Evolutionary conservation across 352 stramenopile genomes (phyloP).

Genomic region (Phytopythium litorale): DNA sequence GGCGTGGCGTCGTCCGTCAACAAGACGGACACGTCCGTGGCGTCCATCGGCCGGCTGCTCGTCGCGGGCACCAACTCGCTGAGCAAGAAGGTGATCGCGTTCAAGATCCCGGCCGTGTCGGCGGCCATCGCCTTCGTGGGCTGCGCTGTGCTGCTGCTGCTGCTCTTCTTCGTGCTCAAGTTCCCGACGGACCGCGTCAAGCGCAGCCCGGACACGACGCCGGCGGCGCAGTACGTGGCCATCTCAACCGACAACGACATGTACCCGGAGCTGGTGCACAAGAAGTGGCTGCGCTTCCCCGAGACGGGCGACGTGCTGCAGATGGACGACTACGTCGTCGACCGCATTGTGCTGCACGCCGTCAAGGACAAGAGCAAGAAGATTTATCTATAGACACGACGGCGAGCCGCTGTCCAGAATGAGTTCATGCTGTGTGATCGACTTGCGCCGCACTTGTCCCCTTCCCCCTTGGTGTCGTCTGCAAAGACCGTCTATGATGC

Average conservation of each 20-base stretch:
- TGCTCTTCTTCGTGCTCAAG: conserved; percentile 14
- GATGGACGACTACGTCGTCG: conserved; percentile 9
- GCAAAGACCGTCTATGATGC: background rate
- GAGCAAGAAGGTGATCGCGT: conserved; percentile 24
- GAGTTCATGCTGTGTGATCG: background rate
- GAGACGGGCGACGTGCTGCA: conserved; percentile 10
- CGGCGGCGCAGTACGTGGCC: conserved; percentile 6
- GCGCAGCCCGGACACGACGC: conserved; percentile 5
- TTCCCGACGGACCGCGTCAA: conserved; percentile 13
- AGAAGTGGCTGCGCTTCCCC: conserved; percentile 18
- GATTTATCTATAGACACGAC: conserved; percentile 7
- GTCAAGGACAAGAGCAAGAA: conserved; percentile 10
- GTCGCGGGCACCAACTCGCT: conserved; percentile 11
- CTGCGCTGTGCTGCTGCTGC: conserved; percentile 2
- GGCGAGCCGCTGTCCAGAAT: background rate
- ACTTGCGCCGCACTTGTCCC: background rate
- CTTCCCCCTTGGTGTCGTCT: no score
- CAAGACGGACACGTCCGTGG: conserved; percentile 7
- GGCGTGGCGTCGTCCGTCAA: conserved; percentile 27
- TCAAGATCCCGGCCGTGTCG: conserved; percentile 21
- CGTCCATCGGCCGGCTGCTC: conserved; percentile 1
- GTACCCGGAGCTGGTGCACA: conserved; percentile 8
- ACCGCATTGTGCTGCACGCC: conserved; percentile 18
- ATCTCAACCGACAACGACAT: conserved; percentile 7
- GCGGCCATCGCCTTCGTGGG: conserved; percentile 14